These are phyloP conservation scores for Fusarium sp. DNA, from an alignment of 2,329 filamentous ascomycete species.

Conservation along the genomic window DNA sequence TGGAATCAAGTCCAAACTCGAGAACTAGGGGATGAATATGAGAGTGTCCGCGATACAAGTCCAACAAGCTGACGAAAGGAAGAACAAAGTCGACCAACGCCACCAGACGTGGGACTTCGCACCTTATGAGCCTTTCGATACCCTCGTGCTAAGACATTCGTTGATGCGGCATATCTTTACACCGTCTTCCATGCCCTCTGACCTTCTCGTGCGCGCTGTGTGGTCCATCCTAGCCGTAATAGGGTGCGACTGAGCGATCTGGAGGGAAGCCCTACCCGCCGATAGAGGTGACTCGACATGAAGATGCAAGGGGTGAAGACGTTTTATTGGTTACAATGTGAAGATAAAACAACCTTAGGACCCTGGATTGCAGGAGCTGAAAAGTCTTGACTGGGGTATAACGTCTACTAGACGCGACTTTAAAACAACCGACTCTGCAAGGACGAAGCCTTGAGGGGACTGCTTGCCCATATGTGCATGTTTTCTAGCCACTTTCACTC, in stretches of 20 bases:
- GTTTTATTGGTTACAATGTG: constrained; percentile 28
- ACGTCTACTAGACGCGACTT: constrained; percentile 36
- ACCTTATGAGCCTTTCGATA: constrained; percentile 21
- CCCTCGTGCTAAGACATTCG: neutral
- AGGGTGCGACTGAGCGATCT: constrained; percentile 15
- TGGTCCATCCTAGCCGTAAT: constrained; percentile 13
- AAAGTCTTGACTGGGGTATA: constrained; percentile 21
- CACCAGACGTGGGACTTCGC: neutral
- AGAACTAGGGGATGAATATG: neutral
- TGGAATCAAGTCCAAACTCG: neutral
- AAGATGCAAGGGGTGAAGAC: constrained; percentile 28
- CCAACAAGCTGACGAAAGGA: neutral
- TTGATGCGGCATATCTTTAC: constrained; percentile 22
- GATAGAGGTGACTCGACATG: constrained; percentile 20
- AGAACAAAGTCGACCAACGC: neutral
- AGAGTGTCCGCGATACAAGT: neutral
- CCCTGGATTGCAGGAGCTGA: constrained; percentile 41
- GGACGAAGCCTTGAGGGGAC: neutral
- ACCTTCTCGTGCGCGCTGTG: neutral
- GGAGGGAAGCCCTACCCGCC: constrained; percentile 13
- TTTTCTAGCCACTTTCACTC: neutral
- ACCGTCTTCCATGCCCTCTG: constrained; percentile 13
- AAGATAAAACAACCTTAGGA: constrained; percentile 16
- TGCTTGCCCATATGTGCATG: too few relatives aligned
- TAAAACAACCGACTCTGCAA: constrained; percentile 38